Conservation (phyloP, 192 early-diverging fungal genomes). For the Backusella parvicylindrica region DNA sequence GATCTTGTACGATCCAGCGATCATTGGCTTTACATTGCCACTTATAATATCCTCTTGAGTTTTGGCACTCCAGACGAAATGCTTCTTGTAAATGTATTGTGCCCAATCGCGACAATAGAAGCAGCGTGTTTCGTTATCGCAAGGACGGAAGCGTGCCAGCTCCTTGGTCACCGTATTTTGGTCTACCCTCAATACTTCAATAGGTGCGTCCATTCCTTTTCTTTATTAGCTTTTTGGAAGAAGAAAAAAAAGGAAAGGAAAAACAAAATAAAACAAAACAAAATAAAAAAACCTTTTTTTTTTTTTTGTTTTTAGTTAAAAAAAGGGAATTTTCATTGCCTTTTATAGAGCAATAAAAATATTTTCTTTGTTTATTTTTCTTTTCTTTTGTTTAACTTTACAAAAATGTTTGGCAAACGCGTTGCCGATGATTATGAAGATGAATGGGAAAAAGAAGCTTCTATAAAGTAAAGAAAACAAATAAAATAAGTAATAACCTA, state of each 20-base stretch:
- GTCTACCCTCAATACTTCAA: constrained; percentile 55
- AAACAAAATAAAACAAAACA: background rate
- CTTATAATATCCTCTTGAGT: constrained; percentile 25
- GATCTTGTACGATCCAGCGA: constrained; percentile 15
- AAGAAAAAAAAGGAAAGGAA: background rate
- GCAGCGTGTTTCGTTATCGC: constrained; percentile 64
- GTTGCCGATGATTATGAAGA: background rate
- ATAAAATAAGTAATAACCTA: too few relatives aligned
- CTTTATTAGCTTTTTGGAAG: background rate
- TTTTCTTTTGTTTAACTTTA: background rate
- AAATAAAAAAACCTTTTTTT: background rate
- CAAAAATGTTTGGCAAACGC: background rate
- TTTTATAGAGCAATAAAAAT: background rate
- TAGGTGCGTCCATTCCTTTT: constrained; percentile 23
- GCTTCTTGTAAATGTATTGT: constrained; percentile 70
- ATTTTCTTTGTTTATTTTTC: background rate
- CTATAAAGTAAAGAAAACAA: background rate
- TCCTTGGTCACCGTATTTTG: constrained; percentile 63
- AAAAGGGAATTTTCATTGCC: background rate
- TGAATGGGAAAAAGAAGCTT: constrained; percentile 4
- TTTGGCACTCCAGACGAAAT: constrained; percentile 37
- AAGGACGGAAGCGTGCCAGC: constrained; percentile 63
- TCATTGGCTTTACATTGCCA: background rate
- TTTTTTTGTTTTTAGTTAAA: too few relatives aligned
- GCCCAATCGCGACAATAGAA: constrained; percentile 84